Evolutionary conservation across 805 yeast genomes (phyloP).

Genomic region (Wickerhamomyces canadensis): DNA sequence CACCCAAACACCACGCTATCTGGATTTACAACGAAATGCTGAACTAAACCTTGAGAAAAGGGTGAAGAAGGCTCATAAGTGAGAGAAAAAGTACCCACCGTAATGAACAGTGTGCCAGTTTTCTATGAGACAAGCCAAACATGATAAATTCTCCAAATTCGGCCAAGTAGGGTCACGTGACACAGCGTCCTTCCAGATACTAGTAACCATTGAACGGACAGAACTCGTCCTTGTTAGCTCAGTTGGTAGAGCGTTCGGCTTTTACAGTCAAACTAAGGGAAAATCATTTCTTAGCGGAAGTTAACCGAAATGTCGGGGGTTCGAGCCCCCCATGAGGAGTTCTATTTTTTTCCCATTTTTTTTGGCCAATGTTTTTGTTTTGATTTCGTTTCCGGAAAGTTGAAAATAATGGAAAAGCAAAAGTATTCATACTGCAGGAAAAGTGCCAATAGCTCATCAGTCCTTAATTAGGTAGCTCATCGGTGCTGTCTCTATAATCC

Average conservation of each 20-base stretch:
- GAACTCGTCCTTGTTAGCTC: constrained; percentile 19
- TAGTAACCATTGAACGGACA: neutral
- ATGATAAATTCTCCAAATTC: too few species aligned
- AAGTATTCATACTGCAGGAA: too few species aligned
- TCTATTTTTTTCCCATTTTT: neutral
- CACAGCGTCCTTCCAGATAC: constrained; percentile 2
- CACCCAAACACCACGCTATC: neutral
- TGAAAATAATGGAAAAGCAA: too few species aligned
- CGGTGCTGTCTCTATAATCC: too few species aligned
- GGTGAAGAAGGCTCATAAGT: too few species aligned
- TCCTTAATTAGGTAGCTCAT: neutral
- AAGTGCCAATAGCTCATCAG: neutral
- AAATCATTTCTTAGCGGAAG: constrained; percentile 3
- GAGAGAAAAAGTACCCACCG: too few species aligned
- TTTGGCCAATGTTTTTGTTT: neutral
- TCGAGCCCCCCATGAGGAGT: constrained; percentile 19
- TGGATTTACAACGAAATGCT: too few species aligned
- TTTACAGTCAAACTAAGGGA: constrained; percentile 11
- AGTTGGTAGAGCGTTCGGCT: constrained; percentile 20
- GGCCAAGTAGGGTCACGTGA: too few species aligned
- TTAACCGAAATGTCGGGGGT: constrained; percentile 19
- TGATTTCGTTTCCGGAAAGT: constrained; percentile 1
- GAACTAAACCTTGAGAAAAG: too few species aligned
- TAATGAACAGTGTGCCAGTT: too few species aligned
- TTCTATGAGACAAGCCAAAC: too few species aligned